Base-by-base conservation (phyloP, 1,284 basidiomycete genomes). In the Fomes fomentarius region DNA sequence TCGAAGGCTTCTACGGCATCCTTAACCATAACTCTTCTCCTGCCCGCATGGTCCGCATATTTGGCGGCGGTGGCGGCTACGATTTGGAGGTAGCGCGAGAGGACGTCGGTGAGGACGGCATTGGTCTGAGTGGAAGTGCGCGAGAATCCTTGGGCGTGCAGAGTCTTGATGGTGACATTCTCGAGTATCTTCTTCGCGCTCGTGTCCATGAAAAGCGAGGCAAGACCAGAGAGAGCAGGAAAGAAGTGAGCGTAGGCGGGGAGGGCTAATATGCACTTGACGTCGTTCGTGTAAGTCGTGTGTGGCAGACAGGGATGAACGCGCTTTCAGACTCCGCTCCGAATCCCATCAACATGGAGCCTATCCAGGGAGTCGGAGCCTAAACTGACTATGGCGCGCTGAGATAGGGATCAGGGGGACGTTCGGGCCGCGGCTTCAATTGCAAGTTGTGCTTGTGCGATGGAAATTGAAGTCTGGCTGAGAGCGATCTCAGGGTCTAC, bases 81-180 rank as follows among this genome's bases (percentile, higher is more conserved):
- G 24, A 90, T 75, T 14, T 78, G 62, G 49, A 91, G 72, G 68
- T 91, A 92, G 49, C 87, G 83, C 38, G 85, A 77, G 57, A 92
- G 78, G 58, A 91, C 74, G 69, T 87, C 88, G 10, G 87, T 85
- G 45, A 92, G 77, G 17, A 87, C 79, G 33, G 80, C 71, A 12
- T 84, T 77, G 4, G 90, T 89, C 62, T 87, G 84, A 0, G 82
- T 72, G 5, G 89, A 92, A 0, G 89, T 80, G 40, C 87, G 80
- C 43, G 85, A 82, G 71, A 92, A 92, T 55, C 78, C 79, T 62
- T 91, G 82, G 0, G 88, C 85, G 62, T 92, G 89, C 10, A 92
- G 77, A 19, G 87, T 86, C 54, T 85, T 81, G 63, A 85, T 77
- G 1, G 82, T 81, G 0, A 79, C 82, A 8, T 84, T 77, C 71